Evolutionary conservation across 768 basidiomycete genomes (phyloP).

Genomic region (Xerocomus potaroensis): DNA sequence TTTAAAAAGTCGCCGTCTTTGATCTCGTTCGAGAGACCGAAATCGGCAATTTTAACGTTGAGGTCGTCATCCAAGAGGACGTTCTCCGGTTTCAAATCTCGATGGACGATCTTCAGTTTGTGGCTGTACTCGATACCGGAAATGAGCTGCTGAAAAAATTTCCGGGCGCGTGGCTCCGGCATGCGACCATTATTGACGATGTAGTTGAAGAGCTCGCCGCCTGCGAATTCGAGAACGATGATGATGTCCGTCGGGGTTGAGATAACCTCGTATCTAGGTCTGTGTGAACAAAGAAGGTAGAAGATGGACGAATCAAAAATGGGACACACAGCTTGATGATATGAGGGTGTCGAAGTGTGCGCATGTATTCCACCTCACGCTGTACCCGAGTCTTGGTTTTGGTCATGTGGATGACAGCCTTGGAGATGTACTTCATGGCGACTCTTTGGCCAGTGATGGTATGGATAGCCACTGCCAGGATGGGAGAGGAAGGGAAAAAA

Average conservation of each 20-base stretch:
- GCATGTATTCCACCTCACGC: slow-evolving; percentile 96
- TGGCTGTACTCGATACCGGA: slow-evolving; percentile 97
- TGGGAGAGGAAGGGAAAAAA: slow-evolving; percentile 10
- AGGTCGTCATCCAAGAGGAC: slow-evolving; percentile 79
- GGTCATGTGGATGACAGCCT: slow-evolving; percentile 86
- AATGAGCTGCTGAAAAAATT: slow-evolving; percentile 98
- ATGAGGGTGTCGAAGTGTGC: slow-evolving; percentile 89
- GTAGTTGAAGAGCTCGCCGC: slow-evolving; percentile 97
- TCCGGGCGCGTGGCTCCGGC: slow-evolving; percentile 79
- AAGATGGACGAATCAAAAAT: slow-evolving; percentile 3
- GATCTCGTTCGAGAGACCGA: slow-evolving; percentile 94
- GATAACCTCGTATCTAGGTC: slow-evolving; percentile 76
- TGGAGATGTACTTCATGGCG: slow-evolving; percentile 97
- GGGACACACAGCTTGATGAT: slow-evolving; percentile 89
- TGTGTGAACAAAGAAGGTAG: slow-evolving; percentile 5
- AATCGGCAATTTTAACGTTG: slow-evolving; percentile 98
- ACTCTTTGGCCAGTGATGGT: slow-evolving; percentile 93
- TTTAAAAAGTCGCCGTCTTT: slow-evolving; percentile 95
- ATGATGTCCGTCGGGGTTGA: slow-evolving; percentile 95
- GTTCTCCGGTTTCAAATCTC: slow-evolving; percentile 98
- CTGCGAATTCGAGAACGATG: slow-evolving; percentile 96
- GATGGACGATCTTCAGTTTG: slow-evolving; percentile 93
- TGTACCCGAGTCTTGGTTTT: slow-evolving; percentile 91
- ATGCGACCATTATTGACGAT: slow-evolving; percentile 93
- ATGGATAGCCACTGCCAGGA: slow-evolving; percentile 77